These are phyloP conservation scores for Rhodamnia rubescens DNA, from an alignment of 345 rosid genomes.

Conservation along the genomic window DNA sequence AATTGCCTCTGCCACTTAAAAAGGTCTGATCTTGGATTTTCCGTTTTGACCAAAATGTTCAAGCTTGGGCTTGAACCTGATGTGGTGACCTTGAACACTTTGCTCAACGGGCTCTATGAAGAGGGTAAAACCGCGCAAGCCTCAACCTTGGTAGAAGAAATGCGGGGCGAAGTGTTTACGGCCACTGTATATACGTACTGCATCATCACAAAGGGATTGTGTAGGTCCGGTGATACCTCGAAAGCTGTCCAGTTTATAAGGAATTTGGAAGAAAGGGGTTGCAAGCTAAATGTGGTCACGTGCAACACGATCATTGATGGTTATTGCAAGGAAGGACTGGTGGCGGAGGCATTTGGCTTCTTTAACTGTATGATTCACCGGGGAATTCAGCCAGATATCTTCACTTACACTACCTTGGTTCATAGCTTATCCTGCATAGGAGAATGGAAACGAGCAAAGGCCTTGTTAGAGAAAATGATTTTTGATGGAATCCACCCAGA, in stretches of 20 bases:
- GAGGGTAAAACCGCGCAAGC: neutral
- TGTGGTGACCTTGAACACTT: neutral
- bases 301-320: neutral
- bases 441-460: neutral
- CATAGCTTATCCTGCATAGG: neutral
- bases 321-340: conserved; percentile 4
- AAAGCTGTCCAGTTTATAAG: neutral
- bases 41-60: neutral
- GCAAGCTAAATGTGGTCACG: neutral
- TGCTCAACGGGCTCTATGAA: neutral
- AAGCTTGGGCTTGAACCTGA: conserved; percentile 3
- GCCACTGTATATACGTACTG: accelerated
- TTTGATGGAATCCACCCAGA: neutral
- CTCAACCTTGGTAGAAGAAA: neutral
- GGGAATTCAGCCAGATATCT: neutral
- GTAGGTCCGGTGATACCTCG: neutral
- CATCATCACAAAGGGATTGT: neutral
- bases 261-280: neutral
- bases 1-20: conserved; percentile 1
- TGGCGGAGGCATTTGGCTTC: neutral
- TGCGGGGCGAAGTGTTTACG: neutral
- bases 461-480: neutral
- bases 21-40: neutral
- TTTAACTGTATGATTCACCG: neutral
- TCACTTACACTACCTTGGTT: neutral